Evolutionary conservation across 169 alveolate species (phyloP), one percentile per base, ranked within the genome.

Genomic region (Plasmodium coatneyi): DNA sequence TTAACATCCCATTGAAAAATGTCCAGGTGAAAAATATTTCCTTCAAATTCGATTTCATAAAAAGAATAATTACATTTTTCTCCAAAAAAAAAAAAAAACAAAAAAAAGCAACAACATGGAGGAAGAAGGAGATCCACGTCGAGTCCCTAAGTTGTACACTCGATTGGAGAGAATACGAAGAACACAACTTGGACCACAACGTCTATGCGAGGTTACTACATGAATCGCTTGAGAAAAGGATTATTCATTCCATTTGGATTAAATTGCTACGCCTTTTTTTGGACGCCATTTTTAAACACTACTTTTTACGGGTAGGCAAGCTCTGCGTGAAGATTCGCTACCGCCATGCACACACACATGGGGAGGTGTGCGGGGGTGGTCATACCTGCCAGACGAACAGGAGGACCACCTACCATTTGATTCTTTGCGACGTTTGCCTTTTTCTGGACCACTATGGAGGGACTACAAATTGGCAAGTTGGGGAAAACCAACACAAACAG

Each of bases 311-410:
- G 6, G 54, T 86, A 5, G 25, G 76, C 28, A 74, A 86, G 80
- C 49, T 86, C 9, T 32, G 80, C 7, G 46, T 86, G 28, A 74
- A 86, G 41, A 86, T 86, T 74, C 80, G 41, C 41, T 54, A 54
- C 71, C 76, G 80, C 28, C 46, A 86, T 86, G 80, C 66, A 70
- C 93, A 86, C 66, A 86, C 80, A 36, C 93, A 76, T 60, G 80
- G 41, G 14, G 56, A 86, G 66, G 25, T 22, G 54, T 72, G 93
- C n/a, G 41, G 16, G 36, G 79, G 54, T 74, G 43, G 80, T 54
- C 46, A 16, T 43, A 74, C 52, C 34, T 52, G 22, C 25, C 16
- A 74, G 16, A 74, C 86, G 12, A 74, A 32, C 16, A 52, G 86
- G 39, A 86, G 43, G 34, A 28, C 70, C 16, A 54, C 19, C 25